phyloP scores from a whole-genome alignment of 768 basidiomycete genomes.

The Epithele typhae region DNA sequence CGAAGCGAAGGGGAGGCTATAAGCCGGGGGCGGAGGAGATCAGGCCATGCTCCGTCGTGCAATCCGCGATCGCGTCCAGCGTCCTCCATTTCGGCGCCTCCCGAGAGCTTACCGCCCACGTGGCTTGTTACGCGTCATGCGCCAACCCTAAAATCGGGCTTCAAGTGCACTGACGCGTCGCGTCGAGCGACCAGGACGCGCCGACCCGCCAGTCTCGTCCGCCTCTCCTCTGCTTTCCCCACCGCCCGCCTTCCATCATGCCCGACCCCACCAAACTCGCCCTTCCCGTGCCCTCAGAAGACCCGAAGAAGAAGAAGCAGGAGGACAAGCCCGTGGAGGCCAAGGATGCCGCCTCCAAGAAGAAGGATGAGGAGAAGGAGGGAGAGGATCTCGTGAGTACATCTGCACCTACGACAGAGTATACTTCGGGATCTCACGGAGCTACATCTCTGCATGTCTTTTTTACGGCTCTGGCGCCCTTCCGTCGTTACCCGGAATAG shows the following conservation, averaged over 20 bases:
- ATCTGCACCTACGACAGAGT: background rate
- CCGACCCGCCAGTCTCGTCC: constrained; percentile 1
- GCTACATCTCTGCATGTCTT: background rate
- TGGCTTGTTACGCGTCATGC: constrained; percentile 10
- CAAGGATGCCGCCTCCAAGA: constrained; percentile 34
- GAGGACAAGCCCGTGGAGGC: constrained; percentile 49
- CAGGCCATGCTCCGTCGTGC: constrained; percentile 13
- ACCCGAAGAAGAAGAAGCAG: constrained; percentile 71
- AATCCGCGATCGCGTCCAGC: background rate
- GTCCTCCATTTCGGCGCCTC: background rate
- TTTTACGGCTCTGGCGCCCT: too few relatives aligned
- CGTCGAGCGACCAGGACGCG: constrained; percentile 9
- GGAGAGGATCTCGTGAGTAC: constrained; percentile 70
- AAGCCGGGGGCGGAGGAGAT: constrained; percentile 1
- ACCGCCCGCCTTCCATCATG: constrained; percentile 34
- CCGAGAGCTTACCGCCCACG: too few relatives aligned
- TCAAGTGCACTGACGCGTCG: constrained; percentile 14
- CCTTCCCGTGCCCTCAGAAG: constrained; percentile 65
- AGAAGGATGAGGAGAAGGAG: constrained; percentile 44
- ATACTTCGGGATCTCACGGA: background rate
- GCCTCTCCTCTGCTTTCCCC: constrained; percentile 6
- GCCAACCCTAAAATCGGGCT: constrained; percentile 3
- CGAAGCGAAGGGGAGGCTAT: constrained; percentile 3
- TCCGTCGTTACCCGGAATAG: too few relatives aligned
- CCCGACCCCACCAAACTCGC: constrained; percentile 49